Base-by-base conservation (phyloP, 1,284 basidiomycete species). In the Papiliotrema flavescens region DNA sequence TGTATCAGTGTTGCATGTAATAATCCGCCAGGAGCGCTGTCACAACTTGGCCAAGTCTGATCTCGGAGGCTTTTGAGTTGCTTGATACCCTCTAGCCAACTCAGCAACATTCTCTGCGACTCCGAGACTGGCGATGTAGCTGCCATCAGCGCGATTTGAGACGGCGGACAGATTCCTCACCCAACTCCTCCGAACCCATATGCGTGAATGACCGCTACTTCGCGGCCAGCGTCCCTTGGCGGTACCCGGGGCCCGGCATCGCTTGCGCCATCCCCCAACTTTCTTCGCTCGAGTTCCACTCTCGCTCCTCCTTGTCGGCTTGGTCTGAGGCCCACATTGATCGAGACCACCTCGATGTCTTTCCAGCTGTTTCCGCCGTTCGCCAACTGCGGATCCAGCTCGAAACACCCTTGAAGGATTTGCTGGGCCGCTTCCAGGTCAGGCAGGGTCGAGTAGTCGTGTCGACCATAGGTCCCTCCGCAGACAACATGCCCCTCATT, bases 261-360 rank as follows among this genome's bases (percentile, higher is more conserved):
- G 2, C 47, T 47, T 6, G 32, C 23, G 45, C 61, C 67, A 40
- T 67, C 57, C 15, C 80, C 79, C 11, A 82, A 51, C 37, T 64
- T 61, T 47, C 81, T 62, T 70, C 75, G 79, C 62, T 86, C 82
- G 3, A 82, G 69, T 59, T 90, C 87, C 17, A 89, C 76, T 40
- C 88, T 79, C 7, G 87, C 76, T 0, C 88, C 88, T 19, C 83
- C 85, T 40, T 80, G 81, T 49, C 89, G 79, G 2, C 78, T 82
- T 0, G 89, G 89, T 17, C 89, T 78, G 32, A 90, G 74, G 0
- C 88, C 89, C 49, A 85, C 85, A 61, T 84, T 84, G 68, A 85
- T 83, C 17, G 74, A 71, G 19, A 85, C 67, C 28, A 87, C 76
- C 55, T 80, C 80, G 23, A 66, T 78, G 50, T 77, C 76, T 32